Evolutionary conservation across 2,329 filamentous ascomycete species (phyloP), one percentile per base, ranked within the genome.

Genomic region (Exophiala sp.): DNA sequence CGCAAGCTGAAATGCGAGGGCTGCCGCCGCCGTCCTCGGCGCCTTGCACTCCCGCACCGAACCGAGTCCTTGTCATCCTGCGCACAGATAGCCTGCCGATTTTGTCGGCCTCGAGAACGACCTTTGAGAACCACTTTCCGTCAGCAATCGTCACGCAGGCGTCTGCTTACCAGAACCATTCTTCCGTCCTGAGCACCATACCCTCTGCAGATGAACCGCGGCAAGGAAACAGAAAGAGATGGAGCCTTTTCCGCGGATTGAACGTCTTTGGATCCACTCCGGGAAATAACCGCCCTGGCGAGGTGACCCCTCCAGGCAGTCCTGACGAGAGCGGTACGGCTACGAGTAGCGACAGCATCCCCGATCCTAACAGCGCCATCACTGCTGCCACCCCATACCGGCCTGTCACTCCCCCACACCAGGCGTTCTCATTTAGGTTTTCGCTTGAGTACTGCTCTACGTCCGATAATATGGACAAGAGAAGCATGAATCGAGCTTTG

Each of bases 1-100:
- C 86, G 44, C 73, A 78, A 45, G 83, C 86, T 11, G 82, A 85
- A 53, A 70, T 69, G 38, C 70, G 70, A 29, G 70, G 77, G 30
- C 73, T 71, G 11, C 64, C 80, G 2, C 77, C 75, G 1, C 83
- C 88, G 4, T 89, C 86, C 1, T 88, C 87, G 2, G 82, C 81
- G 4, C 87, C 90, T n/a, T 89, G 85, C 61, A 83, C 84, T 50
- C 90, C 90, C 4, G 88, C 88, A 2, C 88, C 90, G 1, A 85
- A 86, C 40, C 87, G 91, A 62, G 79, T 86, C 54, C 86, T 96
- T 53, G 80, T 95, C 67, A 95, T 96, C 60, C 85, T 95, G 58
- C 83, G 88, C 50, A 90, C 86, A 56, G 89, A 95, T 65, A 79
- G 76, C 56, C 74, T 76, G 50, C 63, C 78, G 40, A 70, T 74